Conservation (phyloP, 2,329 filamentous ascomycete species). For the Stagonosporopsis chrysanthemi region DNA sequence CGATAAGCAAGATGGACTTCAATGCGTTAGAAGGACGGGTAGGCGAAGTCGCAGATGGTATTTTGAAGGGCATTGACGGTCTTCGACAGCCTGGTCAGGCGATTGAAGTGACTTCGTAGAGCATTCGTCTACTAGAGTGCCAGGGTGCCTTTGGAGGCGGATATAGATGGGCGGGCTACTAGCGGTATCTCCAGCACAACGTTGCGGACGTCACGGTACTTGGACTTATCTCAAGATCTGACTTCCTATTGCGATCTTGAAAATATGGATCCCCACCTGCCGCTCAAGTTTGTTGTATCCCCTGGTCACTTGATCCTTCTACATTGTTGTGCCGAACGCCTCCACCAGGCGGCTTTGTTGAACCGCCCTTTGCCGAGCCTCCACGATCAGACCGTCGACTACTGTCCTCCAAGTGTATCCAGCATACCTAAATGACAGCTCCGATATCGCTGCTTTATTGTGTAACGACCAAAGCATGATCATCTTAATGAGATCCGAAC, state of each 20-base stretch:
- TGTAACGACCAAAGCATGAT: not conserved
- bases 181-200: conserved; percentile 22
- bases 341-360: conserved; percentile 23
- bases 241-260: conserved; percentile 17
- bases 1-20: conserved; percentile 70
- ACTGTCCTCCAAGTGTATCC: not conserved
- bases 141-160: conserved; percentile 17
- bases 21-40: conserved; percentile 68
- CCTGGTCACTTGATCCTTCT: conserved; percentile 31
- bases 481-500: not conserved
- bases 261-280: conserved; percentile 28
- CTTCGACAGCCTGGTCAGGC: conserved; percentile 19
- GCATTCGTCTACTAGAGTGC: not conserved
- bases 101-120: conserved; percentile 13
- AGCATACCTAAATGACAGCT: not conserved
- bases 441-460: conserved; percentile 11
- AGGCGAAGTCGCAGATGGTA: conserved; percentile 55
- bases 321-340: conserved; percentile 20
- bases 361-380: conserved; percentile 29
- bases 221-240: conserved; percentile 10
- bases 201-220: conserved; percentile 18
- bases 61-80: conserved; percentile 44
- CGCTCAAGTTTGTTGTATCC: conserved; percentile 14
- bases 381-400: not conserved
- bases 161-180: conserved; percentile 39